Conservation (phyloP, 768 basidiomycete species). For the Candolleomyces aberdarensis region DNA sequence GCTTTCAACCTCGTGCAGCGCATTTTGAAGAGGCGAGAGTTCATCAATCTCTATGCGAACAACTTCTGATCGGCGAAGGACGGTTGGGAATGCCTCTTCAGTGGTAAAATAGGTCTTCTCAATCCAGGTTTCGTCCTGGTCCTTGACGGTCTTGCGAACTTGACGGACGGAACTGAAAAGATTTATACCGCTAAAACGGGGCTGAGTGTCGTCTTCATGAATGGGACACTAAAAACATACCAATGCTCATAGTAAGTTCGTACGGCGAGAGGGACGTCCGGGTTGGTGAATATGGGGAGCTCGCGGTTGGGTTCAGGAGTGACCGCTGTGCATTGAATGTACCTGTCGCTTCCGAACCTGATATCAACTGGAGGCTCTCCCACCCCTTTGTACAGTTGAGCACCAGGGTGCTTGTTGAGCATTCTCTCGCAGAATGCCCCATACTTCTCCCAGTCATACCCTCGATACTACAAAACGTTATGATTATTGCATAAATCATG, state of each 20-base stretch:
- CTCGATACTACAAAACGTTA: slow-evolving; percentile 65
- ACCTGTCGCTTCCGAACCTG: slow-evolving; percentile 74
- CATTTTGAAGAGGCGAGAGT: slow-evolving; percentile 83
- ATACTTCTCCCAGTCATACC: slow-evolving; percentile 93
- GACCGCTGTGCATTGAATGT: slow-evolving; percentile 87
- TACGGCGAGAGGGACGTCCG: slow-evolving; percentile 77
- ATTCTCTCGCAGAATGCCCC: slow-evolving; percentile 87
- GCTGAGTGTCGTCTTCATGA: not conserved
- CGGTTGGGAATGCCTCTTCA: slow-evolving; percentile 88
- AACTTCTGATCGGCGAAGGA: slow-evolving; percentile 86
- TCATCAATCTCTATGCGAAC: slow-evolving; percentile 66
- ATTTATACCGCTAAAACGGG: slow-evolving; percentile 63
- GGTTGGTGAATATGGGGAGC: slow-evolving; percentile 77
- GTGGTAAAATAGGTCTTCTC: slow-evolving; percentile 89
- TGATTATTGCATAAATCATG: slow-evolving; percentile 6
- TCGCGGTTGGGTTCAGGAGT: slow-evolving; percentile 80
- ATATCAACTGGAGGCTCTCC: slow-evolving; percentile 81
- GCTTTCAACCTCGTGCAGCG: slow-evolving; percentile 74
- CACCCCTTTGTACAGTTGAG: slow-evolving; percentile 69
- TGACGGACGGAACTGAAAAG: slow-evolving; percentile 77
- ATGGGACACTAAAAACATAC: slow-evolving; percentile 28
- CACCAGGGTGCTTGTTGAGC: slow-evolving; percentile 86
- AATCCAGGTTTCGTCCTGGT: slow-evolving; percentile 73
- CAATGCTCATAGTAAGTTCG: slow-evolving; percentile 87
- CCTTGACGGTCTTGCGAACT: slow-evolving; percentile 57